phyloP scores from a whole-genome alignment of 441 rosid species.

The Euphorbia corollata region DNA sequence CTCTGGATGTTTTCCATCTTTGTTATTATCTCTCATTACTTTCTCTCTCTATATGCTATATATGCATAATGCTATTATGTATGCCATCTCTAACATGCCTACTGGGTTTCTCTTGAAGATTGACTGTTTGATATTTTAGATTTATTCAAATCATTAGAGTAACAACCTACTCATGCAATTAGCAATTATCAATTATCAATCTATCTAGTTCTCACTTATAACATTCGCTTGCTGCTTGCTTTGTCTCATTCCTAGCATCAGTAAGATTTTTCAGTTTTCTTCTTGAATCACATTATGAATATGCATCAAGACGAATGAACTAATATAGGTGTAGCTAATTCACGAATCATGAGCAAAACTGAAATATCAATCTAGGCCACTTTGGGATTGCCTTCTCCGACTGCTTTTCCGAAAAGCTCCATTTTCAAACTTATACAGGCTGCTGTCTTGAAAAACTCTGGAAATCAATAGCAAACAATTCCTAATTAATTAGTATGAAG shows the following conservation, averaged over 20 bases:
- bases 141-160: background rate
- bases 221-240: no score
- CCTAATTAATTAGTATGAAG: no score
- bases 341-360: background rate
- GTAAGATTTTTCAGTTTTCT: background rate
- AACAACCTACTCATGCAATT: background rate
- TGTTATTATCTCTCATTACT: background rate
- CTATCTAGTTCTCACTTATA: no score
- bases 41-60: background rate
- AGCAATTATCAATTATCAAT: background rate
- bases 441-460: no score
- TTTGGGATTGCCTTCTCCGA: no score
- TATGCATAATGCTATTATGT: background rate
- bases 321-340: background rate
- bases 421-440: no score
- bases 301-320: slow-evolving; percentile 3
- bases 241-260: background rate
- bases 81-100: no score
- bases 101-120: background rate
- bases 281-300: background rate
- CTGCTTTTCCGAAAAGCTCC: no score
- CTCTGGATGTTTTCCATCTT: background rate
- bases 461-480: no score
- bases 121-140: background rate
- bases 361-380: no score